phyloP scores from a whole-genome alignment of 257 asterid species.

The Solanum phureja region DNA sequence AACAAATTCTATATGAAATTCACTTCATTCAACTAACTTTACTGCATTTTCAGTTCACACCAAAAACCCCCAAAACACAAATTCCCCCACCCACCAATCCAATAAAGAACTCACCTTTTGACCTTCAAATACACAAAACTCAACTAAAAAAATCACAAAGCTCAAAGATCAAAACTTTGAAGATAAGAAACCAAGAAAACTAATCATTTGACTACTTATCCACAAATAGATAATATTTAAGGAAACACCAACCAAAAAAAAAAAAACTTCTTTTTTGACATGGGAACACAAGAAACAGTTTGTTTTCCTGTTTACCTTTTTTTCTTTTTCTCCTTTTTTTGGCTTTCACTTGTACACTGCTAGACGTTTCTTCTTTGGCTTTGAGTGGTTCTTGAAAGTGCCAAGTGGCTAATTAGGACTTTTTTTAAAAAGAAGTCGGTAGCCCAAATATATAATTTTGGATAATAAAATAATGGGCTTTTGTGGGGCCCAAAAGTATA shows the following conservation, averaged over 20 bases:
- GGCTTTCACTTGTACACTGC: background rate
- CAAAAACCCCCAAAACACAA: background rate
- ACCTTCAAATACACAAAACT: background rate
- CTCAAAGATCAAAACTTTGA: constrained; percentile 1
- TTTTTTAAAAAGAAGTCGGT: background rate
- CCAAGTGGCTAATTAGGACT: constrained; percentile 9
- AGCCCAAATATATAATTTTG: background rate
- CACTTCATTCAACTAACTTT: background rate
- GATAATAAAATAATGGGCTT: background rate
- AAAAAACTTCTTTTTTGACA: background rate
- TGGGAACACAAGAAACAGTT: background rate
- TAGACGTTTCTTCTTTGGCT: constrained; percentile 8
- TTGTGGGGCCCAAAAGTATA: constrained; percentile 26
- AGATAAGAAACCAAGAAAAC: background rate
- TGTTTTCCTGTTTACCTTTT: background rate
- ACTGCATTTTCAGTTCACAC: background rate
- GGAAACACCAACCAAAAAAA: background rate
- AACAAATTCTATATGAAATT: background rate
- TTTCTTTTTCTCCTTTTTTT: background rate
- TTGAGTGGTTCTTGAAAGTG: constrained; percentile 3
- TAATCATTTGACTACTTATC: background rate
- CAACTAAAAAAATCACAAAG: background rate
- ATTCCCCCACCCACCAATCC: background rate
- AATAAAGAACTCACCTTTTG: background rate
- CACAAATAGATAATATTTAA: background rate